Conservation (phyloP, 192 early-diverging fungal species). For the Dissophora globulifera region DNA sequence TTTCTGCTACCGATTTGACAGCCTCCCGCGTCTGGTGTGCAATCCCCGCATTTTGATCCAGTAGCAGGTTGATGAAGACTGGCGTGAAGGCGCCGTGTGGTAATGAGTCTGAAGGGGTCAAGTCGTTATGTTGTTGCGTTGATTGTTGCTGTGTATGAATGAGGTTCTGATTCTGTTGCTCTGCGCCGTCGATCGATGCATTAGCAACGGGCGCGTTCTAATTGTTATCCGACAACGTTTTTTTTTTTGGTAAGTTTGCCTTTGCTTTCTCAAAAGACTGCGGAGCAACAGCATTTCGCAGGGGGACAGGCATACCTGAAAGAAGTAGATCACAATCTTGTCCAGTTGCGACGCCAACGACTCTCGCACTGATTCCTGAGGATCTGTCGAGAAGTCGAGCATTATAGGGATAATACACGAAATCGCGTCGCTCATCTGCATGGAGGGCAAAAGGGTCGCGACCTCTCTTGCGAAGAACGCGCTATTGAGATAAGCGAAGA, state of each 20-base stretch:
- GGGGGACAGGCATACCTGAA: constrained; percentile 8
- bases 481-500: not conserved
- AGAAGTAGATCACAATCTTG: constrained; percentile 44
- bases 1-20: constrained; percentile 56
- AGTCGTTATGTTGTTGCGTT: no score
- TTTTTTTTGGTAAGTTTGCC: not conserved
- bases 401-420: constrained; percentile 26
- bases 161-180: constrained; percentile 7
- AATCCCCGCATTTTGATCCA: constrained; percentile 68
- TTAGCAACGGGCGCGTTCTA: constrained; percentile 13
- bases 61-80: constrained; percentile 59
- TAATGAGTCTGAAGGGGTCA: constrained; percentile 38
- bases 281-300: not conserved
- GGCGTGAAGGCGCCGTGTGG: constrained; percentile 53
- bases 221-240: no score
- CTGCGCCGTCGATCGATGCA: not conserved
- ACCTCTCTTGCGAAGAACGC: constrained; percentile 32
- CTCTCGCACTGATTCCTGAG: constrained; percentile 31
- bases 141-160: not conserved
- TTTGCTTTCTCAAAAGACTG: no score
- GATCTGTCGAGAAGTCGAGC: constrained; percentile 18
- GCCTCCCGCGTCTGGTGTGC: constrained; percentile 60
- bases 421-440: constrained; percentile 28
- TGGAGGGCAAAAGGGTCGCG: constrained; percentile 16
- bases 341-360: constrained; percentile 35